These are phyloP conservation scores for Scedosporium apiospermum DNA, from an alignment of 2,329 filamentous ascomycete species.

Conservation along the genomic window DNA sequence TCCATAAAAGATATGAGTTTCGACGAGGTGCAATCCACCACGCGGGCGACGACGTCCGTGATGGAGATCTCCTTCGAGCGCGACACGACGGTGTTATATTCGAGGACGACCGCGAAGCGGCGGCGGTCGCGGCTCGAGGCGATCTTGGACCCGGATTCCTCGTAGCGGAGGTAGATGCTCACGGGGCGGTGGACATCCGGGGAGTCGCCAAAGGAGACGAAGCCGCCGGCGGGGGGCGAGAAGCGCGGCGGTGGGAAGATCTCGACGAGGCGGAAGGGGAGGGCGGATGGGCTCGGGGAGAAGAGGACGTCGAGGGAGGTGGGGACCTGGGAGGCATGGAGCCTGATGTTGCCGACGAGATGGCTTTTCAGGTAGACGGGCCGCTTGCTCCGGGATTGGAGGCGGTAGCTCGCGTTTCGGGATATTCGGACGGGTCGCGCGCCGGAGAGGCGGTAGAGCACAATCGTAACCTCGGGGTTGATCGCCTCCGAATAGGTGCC, in stretches of 20 bases:
- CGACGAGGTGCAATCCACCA: slow-evolving; percentile 1
- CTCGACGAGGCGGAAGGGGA: slow-evolving; percentile 5
- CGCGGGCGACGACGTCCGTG: not conserved
- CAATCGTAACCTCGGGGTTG: not conserved
- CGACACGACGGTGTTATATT: not conserved
- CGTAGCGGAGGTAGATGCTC: slow-evolving; percentile 1
- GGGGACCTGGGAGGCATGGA: not conserved
- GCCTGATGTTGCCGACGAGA: not conserved
- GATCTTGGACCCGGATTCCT: not conserved
- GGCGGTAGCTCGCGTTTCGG: not conserved
- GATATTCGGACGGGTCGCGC: not conserved
- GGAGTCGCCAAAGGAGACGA: not conserved
- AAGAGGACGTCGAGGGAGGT: slow-evolving; percentile 2
- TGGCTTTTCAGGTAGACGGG: not conserved
- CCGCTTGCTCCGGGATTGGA: not conserved
- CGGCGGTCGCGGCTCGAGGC: not conserved
- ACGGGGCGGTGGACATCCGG: not conserved
- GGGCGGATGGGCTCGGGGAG: not conserved
- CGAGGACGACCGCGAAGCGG: slow-evolving; percentile 3
- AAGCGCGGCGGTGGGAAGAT: slow-evolving; percentile 2
- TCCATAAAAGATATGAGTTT: not conserved
- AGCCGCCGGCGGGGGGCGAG: not conserved
- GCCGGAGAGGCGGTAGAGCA: not conserved
- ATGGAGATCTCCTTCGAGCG: not conserved
- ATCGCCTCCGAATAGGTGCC: not conserved